Evolutionary conservation across 176 grass and related monocot species (phyloP).

Genomic region (Raddia guianensis): DNA sequence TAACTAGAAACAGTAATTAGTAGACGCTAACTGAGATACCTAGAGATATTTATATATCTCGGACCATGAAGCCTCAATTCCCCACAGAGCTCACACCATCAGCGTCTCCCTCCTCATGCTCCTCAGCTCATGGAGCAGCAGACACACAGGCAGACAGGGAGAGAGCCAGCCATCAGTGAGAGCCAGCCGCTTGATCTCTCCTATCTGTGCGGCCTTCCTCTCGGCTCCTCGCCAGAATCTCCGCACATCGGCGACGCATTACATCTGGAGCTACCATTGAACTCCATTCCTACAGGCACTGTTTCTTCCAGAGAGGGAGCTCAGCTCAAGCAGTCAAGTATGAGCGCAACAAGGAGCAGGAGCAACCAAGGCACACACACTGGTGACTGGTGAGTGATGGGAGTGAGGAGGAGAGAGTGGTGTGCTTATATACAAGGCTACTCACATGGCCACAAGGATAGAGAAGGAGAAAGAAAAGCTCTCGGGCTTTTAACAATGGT

Average conservation of each 20-base stretch:
- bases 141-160: not conserved
- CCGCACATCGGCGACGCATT: slow-evolving; percentile 4
- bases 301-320: not conserved
- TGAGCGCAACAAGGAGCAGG: not conserved
- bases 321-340: not conserved
- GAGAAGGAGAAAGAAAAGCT: slow-evolving; percentile 22
- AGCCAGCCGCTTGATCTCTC: not conserved
- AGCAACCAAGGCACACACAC: not conserved
- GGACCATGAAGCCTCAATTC: slow-evolving; percentile 86
- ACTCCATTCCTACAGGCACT: slow-evolving; percentile 33
- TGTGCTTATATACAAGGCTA: slow-evolving; percentile 44
- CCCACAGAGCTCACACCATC: slow-evolving; percentile 57
- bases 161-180: slow-evolving; percentile 48
- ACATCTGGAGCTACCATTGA: slow-evolving; percentile 24
- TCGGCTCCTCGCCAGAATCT: not conserved
- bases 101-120: slow-evolving; percentile 41
- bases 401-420: slow-evolving; percentile 27
- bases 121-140: slow-evolving; percentile 32
- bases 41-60: slow-evolving; percentile 61
- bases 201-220: slow-evolving; percentile 37
- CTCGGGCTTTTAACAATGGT: slow-evolving; percentile 41
- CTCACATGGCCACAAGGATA: slow-evolving; percentile 36
- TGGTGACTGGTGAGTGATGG: not conserved
- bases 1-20: slow-evolving; percentile 28
- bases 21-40: slow-evolving; percentile 46